Evolutionary conservation across 208 protist genomes (phyloP).

Genomic region (Leptomonas pyrrhocoris): DNA sequence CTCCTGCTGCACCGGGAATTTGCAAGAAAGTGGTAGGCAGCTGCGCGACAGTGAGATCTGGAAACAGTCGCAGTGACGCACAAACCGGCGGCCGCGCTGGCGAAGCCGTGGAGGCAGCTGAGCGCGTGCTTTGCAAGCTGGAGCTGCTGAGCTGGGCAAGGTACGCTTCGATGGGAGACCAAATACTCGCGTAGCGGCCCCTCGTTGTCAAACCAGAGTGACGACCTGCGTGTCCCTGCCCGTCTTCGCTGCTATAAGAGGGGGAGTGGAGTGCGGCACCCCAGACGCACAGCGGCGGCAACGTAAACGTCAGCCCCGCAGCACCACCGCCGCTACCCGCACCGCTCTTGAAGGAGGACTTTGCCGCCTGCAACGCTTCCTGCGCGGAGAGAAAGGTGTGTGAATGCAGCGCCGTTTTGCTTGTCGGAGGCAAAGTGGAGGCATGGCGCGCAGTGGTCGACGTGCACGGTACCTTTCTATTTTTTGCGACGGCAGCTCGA

Average conservation of each 20-base stretch:
- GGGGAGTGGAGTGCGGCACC: not conserved
- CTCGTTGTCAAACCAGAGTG: not conserved
- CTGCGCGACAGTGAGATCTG: slow-evolving; percentile 48
- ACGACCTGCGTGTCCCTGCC: not conserved
- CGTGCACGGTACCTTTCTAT: not conserved
- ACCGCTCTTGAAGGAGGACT: not conserved
- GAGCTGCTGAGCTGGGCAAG: slow-evolving; percentile 4
- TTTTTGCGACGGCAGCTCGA: too few relatives aligned
- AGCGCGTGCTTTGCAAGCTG: not conserved
- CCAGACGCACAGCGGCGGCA: slow-evolving; percentile 58
- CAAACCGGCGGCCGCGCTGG: slow-evolving; percentile 25
- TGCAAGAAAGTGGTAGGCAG: slow-evolving; percentile 19
- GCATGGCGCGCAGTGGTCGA: not conserved
- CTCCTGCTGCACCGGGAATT: not conserved
- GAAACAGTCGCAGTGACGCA: slow-evolving; percentile 54
- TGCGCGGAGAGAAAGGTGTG: slow-evolving; percentile 3
- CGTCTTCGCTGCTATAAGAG: not conserved
- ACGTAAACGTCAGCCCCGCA: slow-evolving; percentile 42
- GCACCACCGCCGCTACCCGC: slow-evolving; percentile 7
- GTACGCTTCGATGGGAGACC: slow-evolving; percentile 33
- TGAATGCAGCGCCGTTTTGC: not conserved
- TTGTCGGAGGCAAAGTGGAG: not conserved
- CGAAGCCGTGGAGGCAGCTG: not conserved
- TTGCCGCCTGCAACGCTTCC: slow-evolving; percentile 1
- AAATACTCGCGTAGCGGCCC: slow-evolving; percentile 18